Conservation (phyloP, 1,284 basidiomycete genomes). For the Thecaphora thlaspeos region DNA sequence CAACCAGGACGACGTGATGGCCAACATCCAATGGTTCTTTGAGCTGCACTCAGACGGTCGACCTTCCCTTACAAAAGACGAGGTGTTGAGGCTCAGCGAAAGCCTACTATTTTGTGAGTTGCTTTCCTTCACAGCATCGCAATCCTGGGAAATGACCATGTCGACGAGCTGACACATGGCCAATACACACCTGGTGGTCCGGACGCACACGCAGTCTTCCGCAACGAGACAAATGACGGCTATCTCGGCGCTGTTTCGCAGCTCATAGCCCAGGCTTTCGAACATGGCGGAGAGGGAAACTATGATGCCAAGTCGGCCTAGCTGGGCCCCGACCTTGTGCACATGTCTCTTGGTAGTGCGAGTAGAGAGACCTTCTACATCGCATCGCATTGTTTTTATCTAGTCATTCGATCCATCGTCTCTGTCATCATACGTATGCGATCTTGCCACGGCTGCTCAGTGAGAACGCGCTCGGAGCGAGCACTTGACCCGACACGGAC, state of each 20-base stretch:
- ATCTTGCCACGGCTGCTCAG: too few species aligned
- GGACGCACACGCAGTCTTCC: slow-evolving; percentile 74
- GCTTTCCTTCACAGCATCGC: slow-evolving; percentile 1
- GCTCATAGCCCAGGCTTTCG: slow-evolving; percentile 49
- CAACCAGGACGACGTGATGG: slow-evolving; percentile 74
- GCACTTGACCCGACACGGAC: too few species aligned
- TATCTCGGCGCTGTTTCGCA: slow-evolving; percentile 68
- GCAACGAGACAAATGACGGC: slow-evolving; percentile 93
- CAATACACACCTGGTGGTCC: too few species aligned
- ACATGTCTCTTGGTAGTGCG: too few species aligned
- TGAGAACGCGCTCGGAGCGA: too few species aligned
- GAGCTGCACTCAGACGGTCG: slow-evolving; percentile 85
- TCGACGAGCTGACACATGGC: too few species aligned
- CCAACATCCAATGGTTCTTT: slow-evolving; percentile 98
- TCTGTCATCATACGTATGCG: too few species aligned
- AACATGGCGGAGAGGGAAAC: slow-evolving; percentile 38
- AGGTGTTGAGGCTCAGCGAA: slow-evolving; percentile 86
- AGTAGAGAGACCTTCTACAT: too few species aligned
- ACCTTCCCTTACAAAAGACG: slow-evolving; percentile 89
- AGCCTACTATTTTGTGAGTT: slow-evolving; percentile 73
- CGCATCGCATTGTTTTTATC: too few species aligned
- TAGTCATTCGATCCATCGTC: too few species aligned
- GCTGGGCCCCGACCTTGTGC: too few species aligned
- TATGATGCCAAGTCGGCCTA: slow-evolving; percentile 19
- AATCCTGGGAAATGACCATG: too few species aligned